Base-by-base conservation (phyloP, 306 rosid species). In the Glycine tomentella region DNA sequence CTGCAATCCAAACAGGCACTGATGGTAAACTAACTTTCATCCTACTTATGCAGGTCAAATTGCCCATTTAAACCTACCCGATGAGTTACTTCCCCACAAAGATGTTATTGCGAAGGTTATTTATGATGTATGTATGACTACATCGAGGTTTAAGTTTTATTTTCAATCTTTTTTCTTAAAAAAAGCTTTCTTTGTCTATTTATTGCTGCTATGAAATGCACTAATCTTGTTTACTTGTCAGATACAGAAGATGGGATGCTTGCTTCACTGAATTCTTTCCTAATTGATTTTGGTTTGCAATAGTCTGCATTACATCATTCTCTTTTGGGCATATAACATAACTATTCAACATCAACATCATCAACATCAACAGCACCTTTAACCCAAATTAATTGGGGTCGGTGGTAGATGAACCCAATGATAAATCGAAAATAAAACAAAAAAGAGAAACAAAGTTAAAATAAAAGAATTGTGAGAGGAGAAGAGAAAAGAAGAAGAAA, bases 51-150 rank as follows among this genome's bases (percentile, higher is more conserved):
- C 99, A 95, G 99, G 99, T 89, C 98, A 93, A 71, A 73, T 95
- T 84, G 99, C 99, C 76, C 99, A 93, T 87, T 82, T 95, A 77
- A 95, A 95, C 88, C 87, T 95, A 80, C 98, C 93, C 0, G 98
- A 93, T 51, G 96, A 93, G 78, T 85, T 95, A 77, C 95, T 93
- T 76, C 89, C 92, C 17, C 87, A 86, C 89, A 95, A 95, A 87
- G 91, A 95, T 83, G 94, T 93, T 74, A 93, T 95, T 67, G 99
- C 99, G 0, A 93, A 90, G 86, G 97, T 95, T 87, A 88, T 95
- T 63, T 90, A 90, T 59, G 98, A 95, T 86, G 99, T 95, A 89
- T 8, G 97, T 83, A 59, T 68, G 75, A 44, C 46, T 68, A 9
- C 72, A 75, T 69, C 33, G 7, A 74, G 36, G 16, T 78, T 53